A percentile compares a stretch with the other conserved stretches of the same genome.
Evolutionary conservation across 2,329 filamentous ascomycete genomes (phyloP).

Genomic region (Pseudogymnoascus sp.): DNA sequence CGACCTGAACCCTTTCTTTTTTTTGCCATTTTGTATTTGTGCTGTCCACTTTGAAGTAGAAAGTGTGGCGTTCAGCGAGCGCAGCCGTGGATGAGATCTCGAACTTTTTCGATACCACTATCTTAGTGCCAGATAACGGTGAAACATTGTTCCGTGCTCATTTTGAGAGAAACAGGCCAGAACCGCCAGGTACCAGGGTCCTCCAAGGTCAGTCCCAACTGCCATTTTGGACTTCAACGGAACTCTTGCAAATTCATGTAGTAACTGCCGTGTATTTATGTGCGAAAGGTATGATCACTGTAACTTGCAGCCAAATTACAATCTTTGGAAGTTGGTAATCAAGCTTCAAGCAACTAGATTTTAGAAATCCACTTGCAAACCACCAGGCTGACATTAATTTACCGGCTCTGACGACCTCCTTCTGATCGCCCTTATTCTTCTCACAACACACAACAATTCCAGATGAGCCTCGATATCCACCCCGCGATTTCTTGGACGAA

Average conservation of each 20-base stretch:
- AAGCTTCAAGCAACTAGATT: background rate
- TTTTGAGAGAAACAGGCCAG: background rate
- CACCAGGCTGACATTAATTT: background rate
- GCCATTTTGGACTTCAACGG: background rate
- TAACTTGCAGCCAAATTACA: background rate
- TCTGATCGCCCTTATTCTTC: background rate
- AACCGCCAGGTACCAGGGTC: background rate
- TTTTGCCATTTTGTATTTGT: slow-evolving; percentile 42
- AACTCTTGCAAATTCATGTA: background rate
- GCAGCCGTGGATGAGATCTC: slow-evolving; percentile 6
- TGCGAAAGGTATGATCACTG: background rate
- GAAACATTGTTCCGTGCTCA: background rate
- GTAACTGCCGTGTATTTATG: background rate
- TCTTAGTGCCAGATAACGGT: slow-evolving; percentile 10
- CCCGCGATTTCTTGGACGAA: background rate
- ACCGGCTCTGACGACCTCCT: background rate
- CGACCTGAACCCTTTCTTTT: slow-evolving; percentile 62
- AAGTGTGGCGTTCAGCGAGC: slow-evolving; percentile 8
- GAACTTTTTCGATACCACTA: slow-evolving; percentile 11
- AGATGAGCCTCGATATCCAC: slow-evolving; percentile 1
- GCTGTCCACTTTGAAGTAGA: background rate
- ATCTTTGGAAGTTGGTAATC: background rate
- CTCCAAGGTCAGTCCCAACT: background rate
- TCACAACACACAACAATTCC: background rate
- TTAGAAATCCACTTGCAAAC: background rate